Percentiles rank a stretch among this genome's conserved stretches.
phyloP scores from a whole-genome alignment of 306 rosid species.

The Sphenostylis stenocarpa region DNA sequence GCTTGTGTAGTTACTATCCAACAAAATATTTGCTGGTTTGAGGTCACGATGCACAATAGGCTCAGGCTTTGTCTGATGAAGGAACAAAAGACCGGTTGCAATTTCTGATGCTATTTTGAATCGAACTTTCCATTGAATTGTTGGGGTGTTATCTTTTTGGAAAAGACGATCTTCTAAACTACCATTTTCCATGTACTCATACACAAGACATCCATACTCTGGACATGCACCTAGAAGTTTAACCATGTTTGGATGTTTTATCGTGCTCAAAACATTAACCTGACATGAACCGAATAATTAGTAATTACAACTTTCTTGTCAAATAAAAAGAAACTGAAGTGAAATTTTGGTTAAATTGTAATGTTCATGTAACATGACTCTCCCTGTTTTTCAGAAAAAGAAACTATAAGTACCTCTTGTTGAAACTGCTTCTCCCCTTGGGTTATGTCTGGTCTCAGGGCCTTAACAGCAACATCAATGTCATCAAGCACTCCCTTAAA shows the following conservation, averaged over 20 bases:
- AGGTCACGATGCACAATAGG: constrained; percentile 83
- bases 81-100: constrained; percentile 66
- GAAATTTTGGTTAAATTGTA: not conserved
- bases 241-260: constrained; percentile 81
- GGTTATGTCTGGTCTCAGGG: constrained; percentile 68
- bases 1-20: constrained; percentile 53
- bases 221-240: constrained; percentile 79
- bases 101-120: constrained; percentile 80
- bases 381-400: not conserved
- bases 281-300: constrained; percentile 8
- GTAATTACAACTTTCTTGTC: not conserved
- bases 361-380: not conserved
- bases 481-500: constrained; percentile 58
- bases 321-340: not conserved
- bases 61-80: constrained; percentile 74
- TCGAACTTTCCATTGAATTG: constrained; percentile 61
- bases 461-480: constrained; percentile 71
- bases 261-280: constrained; percentile 68
- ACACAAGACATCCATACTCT: constrained; percentile 74
- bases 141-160: constrained; percentile 49
- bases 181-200: constrained; percentile 69
- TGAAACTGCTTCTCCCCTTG: constrained; percentile 77
- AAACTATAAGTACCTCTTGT: constrained; percentile 58
- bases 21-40: constrained; percentile 78
- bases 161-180: constrained; percentile 78